Evolutionary conservation across 2,329 filamentous ascomycete species (phyloP), one percentile per base, ranked within the genome.

Genomic region (Thielaviopsis ethacetica): DNA sequence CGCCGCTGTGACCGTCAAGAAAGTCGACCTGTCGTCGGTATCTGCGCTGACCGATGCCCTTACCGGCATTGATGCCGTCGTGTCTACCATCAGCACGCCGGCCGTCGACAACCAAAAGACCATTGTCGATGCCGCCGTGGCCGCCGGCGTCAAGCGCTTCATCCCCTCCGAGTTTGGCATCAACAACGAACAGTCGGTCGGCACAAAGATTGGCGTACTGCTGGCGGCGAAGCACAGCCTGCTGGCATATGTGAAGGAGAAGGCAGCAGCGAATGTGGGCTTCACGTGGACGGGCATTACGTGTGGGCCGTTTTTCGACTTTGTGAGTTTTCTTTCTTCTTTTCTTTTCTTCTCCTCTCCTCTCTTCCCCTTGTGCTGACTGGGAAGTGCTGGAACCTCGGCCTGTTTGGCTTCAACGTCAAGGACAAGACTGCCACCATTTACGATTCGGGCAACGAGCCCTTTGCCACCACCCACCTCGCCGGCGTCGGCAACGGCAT

Each of bases 101-200:
- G 70, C 74, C 0, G 68, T 81, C 49, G 69, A 70, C 22, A 59
- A 59, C 6, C 69, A 71, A 57, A 44, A 57, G 9, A 66, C 74
- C 12, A 70, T 84, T 53, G 73, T 84, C 52, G 76, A 84, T 34
- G 83, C 81, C 0, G 76, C 81, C 34, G 70, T 80, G 27, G 74
- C 74, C 3, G 80, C 80, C 3, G 80, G 81, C 5, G 80, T 85
- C 0, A 73, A 81, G 65, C 75, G 80, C 13, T 82, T 84, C 70
- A 68, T 85, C 34, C 81, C 82, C 1, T 78, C 78, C 1, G 81
- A 85, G 61, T 85, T 76, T 54, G 73, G 72, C 38, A 64, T 66
- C 51, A 67, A 74, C 69, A 56, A 53, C 21, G 24, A 17, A 2
- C 21, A 19, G 52, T 9, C 47, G 50, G 57, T 59, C 6, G 71